Evolutionary conservation across 768 basidiomycete genomes (phyloP).

Genomic region (Panus rudis): DNA sequence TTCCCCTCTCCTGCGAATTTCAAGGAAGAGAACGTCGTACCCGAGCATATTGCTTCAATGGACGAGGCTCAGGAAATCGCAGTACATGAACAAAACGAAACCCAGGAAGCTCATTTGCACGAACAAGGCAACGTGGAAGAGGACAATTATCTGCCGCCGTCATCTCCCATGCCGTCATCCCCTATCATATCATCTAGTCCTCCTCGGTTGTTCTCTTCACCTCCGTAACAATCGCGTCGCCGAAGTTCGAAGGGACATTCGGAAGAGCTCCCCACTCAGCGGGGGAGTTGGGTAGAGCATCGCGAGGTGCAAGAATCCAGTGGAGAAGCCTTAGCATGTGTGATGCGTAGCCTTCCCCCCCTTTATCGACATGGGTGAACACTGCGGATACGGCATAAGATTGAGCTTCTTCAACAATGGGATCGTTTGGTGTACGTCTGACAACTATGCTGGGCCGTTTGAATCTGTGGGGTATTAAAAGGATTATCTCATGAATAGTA

Average conservation of each 20-base stretch:
- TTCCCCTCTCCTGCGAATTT: too few species aligned
- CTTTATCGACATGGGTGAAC: slow-evolving; percentile 44
- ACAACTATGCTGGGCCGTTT: too few species aligned
- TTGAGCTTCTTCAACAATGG: slow-evolving; percentile 29
- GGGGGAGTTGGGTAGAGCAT: slow-evolving; percentile 31
- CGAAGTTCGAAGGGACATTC: slow-evolving; percentile 17
- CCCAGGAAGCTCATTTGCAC: too few species aligned
- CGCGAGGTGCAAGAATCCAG: slow-evolving; percentile 38
- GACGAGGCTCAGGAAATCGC: too few species aligned
- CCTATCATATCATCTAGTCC: slow-evolving; percentile 7
- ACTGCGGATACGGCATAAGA: slow-evolving; percentile 53
- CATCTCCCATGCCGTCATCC: slow-evolving; percentile 4
- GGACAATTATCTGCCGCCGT: too few species aligned
- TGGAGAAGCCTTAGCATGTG: slow-evolving; percentile 65
- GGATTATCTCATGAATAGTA: too few species aligned
- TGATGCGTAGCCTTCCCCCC: slow-evolving; percentile 48
- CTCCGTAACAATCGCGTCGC: slow-evolving; percentile 29
- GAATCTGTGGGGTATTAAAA: too few species aligned
- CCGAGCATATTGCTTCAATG: too few species aligned
- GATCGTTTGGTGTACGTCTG: too few species aligned
- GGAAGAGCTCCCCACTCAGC: slow-evolving; percentile 38
- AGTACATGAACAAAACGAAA: too few species aligned
- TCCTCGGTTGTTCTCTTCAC: slow-evolving; percentile 9
- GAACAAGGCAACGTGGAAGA: too few species aligned
- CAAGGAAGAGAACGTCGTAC: too few species aligned